Percentiles rank a stretch among this genome's conserved stretches.
phyloP scores from a whole-genome alignment of 768 basidiomycete species.

The Termitomyces sp. region DNA sequence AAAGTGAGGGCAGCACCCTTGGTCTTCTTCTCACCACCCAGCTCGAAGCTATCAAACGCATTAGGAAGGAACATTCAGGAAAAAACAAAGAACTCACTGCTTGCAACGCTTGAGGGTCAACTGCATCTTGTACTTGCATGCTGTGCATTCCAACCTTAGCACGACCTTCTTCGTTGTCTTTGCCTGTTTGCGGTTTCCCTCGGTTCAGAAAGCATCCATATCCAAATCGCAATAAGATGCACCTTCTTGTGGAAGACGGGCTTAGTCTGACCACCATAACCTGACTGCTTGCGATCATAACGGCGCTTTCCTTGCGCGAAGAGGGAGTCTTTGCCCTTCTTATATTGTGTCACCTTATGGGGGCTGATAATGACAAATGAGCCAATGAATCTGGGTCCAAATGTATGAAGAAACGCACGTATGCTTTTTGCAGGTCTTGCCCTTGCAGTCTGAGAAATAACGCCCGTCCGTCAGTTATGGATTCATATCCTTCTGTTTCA shows the following conservation, averaged over 20 bases:
- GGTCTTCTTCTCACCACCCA: constrained; percentile 99
- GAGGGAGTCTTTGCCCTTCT: constrained; percentile 98
- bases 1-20: constrained; percentile 95
- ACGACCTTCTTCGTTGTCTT: constrained; percentile 99
- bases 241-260: constrained; percentile 99
- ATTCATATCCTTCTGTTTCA: neutral
- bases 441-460: constrained; percentile 74
- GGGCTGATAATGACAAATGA: constrained; percentile 48
- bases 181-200: constrained; percentile 43
- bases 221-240: constrained; percentile 10
- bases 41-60: constrained; percentile 72
- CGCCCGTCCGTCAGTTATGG: constrained; percentile 4
- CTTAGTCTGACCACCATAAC: constrained; percentile 99
- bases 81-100: constrained; percentile 54
- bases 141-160: constrained; percentile 93
- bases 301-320: constrained; percentile 99
- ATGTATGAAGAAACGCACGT: constrained; percentile 54
- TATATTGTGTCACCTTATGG: constrained; percentile 99
- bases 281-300: constrained; percentile 98
- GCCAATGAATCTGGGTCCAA: neutral
- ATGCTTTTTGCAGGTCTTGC: constrained; percentile 95
- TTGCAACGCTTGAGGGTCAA: constrained; percentile 97
- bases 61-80: neutral
- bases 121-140: constrained; percentile 99
- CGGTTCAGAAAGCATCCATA: neutral